Evolutionary conservation across 805 yeast species (phyloP).

Genomic region (Cephaloascus albidus): DNA sequence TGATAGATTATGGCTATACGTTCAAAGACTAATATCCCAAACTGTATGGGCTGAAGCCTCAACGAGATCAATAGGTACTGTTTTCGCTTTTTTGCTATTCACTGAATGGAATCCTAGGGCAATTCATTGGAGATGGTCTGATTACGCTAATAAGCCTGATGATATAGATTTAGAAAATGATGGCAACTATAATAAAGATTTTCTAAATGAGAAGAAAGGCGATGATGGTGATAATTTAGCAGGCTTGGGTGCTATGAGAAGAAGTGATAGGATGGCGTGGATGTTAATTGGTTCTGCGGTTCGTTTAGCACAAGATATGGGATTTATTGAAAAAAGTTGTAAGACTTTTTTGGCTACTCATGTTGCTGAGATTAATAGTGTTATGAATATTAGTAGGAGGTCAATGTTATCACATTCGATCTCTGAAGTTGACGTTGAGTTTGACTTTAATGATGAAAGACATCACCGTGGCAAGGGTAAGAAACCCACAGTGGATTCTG

Average conservation of each 20-base stretch:
- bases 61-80: constrained; percentile 79
- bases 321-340: constrained; percentile 64
- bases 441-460: constrained; percentile 21
- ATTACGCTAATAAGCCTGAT: constrained; percentile 63
- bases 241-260: constrained; percentile 75
- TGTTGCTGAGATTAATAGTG: constrained; percentile 72
- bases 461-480: constrained; percentile 10
- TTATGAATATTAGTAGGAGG: constrained; percentile 71
- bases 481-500: neutral
- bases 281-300: constrained; percentile 86
- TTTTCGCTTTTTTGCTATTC: constrained; percentile 71
- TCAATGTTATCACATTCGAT: constrained; percentile 70
- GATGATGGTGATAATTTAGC: constrained; percentile 44
- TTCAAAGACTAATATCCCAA: constrained; percentile 72
- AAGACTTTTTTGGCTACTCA: constrained; percentile 78
- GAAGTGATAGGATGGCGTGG: constrained; percentile 90
- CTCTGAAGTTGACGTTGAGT: constrained; percentile 53
- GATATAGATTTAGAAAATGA: constrained; percentile 16
- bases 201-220: constrained; percentile 4
- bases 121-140: constrained; percentile 81
- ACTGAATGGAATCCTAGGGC: constrained; percentile 97
- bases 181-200: constrained; percentile 3
- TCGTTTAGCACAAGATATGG: constrained; percentile 79
- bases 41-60: constrained; percentile 94
- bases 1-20: constrained; percentile 74